phyloP scores from a whole-genome alignment of 805 yeast genomes.

The Wickerhamomyces canadensis region DNA sequence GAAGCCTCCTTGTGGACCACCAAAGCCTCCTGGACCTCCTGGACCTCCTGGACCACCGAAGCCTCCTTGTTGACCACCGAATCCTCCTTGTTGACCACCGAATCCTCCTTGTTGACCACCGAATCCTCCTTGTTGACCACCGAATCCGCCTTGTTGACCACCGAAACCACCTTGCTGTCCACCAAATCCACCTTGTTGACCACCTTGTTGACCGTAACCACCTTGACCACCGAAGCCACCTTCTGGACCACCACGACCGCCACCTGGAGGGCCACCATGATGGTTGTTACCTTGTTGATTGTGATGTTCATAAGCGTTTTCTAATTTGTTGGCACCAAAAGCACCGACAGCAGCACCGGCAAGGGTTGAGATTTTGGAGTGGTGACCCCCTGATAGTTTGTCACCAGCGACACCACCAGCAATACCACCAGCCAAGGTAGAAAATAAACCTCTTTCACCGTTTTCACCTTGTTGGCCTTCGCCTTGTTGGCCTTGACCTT shows the following conservation, averaged over 20 bases:
- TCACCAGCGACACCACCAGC: constrained; percentile 51
- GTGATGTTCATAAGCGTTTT: constrained; percentile 31
- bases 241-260: constrained; percentile 6
- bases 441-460: constrained; percentile 36
- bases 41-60: constrained; percentile 16
- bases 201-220: constrained; percentile 9
- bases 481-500: constrained; percentile 11
- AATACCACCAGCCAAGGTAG: constrained; percentile 44
- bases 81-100: constrained; percentile 6
- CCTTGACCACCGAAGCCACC: constrained; percentile 7
- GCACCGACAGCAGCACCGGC: constrained; percentile 56
- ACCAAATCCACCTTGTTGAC: constrained; percentile 14
- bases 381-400: constrained; percentile 30
- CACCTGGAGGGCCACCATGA: constrained; percentile 7
- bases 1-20: constrained; percentile 3
- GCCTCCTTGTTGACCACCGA: constrained; percentile 19
- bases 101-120: constrained; percentile 20
- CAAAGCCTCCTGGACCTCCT: constrained; percentile 6
- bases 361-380: constrained; percentile 35
- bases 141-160: constrained; percentile 16
- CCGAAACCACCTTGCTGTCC: constrained; percentile 19
- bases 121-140: constrained; percentile 19
- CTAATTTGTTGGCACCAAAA: constrained; percentile 44
- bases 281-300: constrained; percentile 15
- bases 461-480: constrained; percentile 17